phyloP scores from a whole-genome alignment of 306 rosid species.

The Lagenaria siceraria region DNA sequence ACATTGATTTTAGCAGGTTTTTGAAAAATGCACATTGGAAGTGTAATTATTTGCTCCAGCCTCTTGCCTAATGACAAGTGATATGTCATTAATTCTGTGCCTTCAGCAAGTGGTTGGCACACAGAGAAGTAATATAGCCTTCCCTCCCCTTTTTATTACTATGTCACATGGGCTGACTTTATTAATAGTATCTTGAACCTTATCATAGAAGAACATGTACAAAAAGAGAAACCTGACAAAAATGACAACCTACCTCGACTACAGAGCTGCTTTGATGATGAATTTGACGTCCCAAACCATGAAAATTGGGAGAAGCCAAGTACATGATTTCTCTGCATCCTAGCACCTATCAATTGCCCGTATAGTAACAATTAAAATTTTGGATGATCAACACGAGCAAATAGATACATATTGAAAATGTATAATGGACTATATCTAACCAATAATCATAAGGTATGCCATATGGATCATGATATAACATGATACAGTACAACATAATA shows the following conservation, averaged over 20 bases:
- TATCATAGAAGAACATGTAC: background rate
- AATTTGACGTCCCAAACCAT: slow-evolving; percentile 40
- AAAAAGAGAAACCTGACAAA: background rate
- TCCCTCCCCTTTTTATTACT: background rate
- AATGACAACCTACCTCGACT: slow-evolving; percentile 41
- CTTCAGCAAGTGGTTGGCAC: background rate
- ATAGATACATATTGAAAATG: background rate
- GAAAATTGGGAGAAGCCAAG: slow-evolving; percentile 27
- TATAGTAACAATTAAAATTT: background rate
- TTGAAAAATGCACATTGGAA: background rate
- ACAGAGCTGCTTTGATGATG: slow-evolving; percentile 75
- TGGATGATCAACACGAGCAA: background rate
- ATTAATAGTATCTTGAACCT: background rate
- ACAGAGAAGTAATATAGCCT: background rate
- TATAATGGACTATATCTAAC: background rate
- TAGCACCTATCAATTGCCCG: slow-evolving; percentile 29
- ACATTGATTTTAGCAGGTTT: too few species aligned
- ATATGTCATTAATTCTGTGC: background rate
- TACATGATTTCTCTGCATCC: slow-evolving; percentile 29
- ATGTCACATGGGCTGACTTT: background rate
- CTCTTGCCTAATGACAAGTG: background rate
- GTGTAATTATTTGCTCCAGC: background rate
- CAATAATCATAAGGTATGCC: background rate
- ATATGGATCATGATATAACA: background rate
- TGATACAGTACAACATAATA: background rate